Evolutionary conservation across 768 basidiomycete species (phyloP), one percentile per base, ranked within the genome.

Genomic region (Artomyces pyxidatus): DNA sequence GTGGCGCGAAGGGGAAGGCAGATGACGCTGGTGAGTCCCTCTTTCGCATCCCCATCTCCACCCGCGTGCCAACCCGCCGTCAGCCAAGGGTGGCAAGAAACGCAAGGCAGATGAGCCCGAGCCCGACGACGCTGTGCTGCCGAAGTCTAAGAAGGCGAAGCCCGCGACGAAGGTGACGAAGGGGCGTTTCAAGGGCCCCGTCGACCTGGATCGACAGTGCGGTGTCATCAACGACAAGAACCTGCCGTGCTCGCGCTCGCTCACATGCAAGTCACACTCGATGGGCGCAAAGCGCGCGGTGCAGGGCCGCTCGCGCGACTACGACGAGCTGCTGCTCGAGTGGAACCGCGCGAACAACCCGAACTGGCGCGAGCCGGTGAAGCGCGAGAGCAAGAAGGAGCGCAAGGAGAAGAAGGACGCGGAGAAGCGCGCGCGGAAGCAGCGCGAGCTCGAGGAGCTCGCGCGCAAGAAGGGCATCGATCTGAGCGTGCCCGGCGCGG

Each of bases 231-330:
- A 95, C 68, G 93, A 95, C 69, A 96, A 96, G 65, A 77, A 77
- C 38, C 70, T 91, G 6, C 92, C 90, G 0, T 99, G 95, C 62
- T 91, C 92, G 11, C 88, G 95, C 23, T 92, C 92, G 6, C 76
- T 99, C 30, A 97, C 95, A 0, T 99, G 95, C 72, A 99, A 99
- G 67, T 91, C 95, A 5, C 95, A 99, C 63, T 86, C 90, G 2
- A 95, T 99, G 85, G 91, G 91, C 12, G 88, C 91, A 10, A 99
- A 99, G 66, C 86, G 95, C 16, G 80, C 87, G 8, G 94, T 99
- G 1, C 76, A 78, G 53, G 90, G 90, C 28, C 88, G 95, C 4
- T 87, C 88, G 1, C 77, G 84, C 45, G 64, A 69, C 6, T 98
- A 91, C 61, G 93, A 96, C 60, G 84, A 85, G 37, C 77, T 99